phyloP scores from a whole-genome alignment of 23 red algal genomes.

The Cyanidioschyzon merolae region DNA sequence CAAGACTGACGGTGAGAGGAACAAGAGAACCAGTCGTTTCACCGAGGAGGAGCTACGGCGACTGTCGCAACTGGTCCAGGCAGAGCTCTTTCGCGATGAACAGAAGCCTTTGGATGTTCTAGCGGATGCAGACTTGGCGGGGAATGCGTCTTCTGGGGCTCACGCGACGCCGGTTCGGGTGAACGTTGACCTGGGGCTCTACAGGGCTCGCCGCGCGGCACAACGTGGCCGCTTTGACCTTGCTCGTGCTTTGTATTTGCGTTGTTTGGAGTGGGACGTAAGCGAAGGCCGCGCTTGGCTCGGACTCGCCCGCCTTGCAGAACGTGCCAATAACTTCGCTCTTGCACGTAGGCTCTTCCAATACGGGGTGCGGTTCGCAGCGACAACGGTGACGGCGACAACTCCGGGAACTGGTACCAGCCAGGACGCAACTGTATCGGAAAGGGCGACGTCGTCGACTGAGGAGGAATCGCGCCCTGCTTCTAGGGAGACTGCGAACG shows the following conservation, averaged over 20 bases:
- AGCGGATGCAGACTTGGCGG: background rate
- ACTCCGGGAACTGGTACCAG: too few relatives aligned
- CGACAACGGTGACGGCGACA: background rate
- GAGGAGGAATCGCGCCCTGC: background rate
- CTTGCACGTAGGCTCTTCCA: constrained; percentile 32
- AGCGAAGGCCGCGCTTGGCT: constrained; percentile 67
- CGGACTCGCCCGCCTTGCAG: constrained; percentile 40
- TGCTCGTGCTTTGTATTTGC: constrained; percentile 25
- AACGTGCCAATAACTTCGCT: background rate
- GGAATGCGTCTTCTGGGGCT: background rate
- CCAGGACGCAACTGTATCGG: background rate
- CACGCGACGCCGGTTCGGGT: background rate
- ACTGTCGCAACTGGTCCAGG: constrained; percentile 18
- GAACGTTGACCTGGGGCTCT: constrained; percentile 24
- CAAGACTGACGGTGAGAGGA: background rate
- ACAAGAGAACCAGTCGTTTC: background rate
- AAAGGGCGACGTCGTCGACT: background rate
- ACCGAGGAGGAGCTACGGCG: background rate
- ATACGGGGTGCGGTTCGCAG: constrained; percentile 19
- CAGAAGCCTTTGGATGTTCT: constrained; percentile 27
- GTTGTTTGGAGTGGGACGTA: constrained; percentile 39
- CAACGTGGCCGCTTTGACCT: background rate
- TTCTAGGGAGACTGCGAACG: background rate
- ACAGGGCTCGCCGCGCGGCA: background rate
- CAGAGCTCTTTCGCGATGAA: constrained; percentile 17